Evolutionary conservation across 192 early-diverging fungal species (phyloP).

Genomic region (Hyaloraphidium curvatum): DNA sequence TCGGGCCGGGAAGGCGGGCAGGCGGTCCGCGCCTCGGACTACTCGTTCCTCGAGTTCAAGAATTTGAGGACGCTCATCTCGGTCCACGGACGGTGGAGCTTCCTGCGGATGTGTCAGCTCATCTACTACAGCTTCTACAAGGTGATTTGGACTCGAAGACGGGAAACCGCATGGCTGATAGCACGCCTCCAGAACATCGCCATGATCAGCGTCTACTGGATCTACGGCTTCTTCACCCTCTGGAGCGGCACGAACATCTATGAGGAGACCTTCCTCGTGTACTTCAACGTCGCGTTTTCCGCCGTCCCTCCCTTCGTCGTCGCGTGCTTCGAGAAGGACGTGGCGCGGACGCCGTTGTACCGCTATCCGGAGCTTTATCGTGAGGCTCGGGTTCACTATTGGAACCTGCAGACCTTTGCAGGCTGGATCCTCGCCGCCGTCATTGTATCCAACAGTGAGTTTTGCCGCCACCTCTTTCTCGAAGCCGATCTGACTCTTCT

Average conservation of each 20-base stretch:
- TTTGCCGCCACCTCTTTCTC: no score
- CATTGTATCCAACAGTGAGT: not conserved
- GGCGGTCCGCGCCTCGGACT: constrained; percentile 33
- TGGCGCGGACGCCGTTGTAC: constrained; percentile 14
- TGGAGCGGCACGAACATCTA: constrained; percentile 28
- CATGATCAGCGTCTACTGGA: constrained; percentile 25
- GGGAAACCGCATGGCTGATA: no score
- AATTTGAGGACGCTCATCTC: constrained; percentile 24
- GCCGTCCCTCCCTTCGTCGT: constrained; percentile 26
- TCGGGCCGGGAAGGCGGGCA: constrained; percentile 36
- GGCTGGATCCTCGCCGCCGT: not conserved
- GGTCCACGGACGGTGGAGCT: constrained; percentile 31
- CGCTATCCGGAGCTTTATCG: constrained; percentile 22
- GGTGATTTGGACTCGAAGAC: no score
- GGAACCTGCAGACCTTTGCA: not conserved
- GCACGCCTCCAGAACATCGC: no score
- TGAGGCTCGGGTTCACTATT: not conserved
- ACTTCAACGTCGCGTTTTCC: constrained; percentile 32
- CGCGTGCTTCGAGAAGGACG: constrained; percentile 28
- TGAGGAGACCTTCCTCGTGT: constrained; percentile 31
- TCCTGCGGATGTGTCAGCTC: constrained; percentile 16
- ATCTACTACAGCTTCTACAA: constrained; percentile 37
- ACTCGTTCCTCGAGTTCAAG: constrained; percentile 33
- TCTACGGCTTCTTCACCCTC: constrained; percentile 22
- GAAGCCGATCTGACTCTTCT: no score